Conservation (phyloP, 495 filamentous ascomycete species). For the Trichoderma reesei region DNA sequence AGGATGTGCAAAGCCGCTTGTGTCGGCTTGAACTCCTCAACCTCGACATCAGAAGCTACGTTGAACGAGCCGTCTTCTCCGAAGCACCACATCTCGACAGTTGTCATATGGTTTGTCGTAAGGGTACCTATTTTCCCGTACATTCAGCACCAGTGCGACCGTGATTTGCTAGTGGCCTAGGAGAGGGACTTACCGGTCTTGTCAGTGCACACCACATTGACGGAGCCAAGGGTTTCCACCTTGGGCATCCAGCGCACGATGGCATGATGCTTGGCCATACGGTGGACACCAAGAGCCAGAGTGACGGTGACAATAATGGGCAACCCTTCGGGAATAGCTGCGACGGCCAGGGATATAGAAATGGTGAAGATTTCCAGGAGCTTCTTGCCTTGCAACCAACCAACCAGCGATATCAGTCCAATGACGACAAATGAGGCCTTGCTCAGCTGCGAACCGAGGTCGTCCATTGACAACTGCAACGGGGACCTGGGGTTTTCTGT, state of each 20-base stretch:
- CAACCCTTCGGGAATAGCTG: slow-evolving; percentile 92
- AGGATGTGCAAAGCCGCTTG: slow-evolving; percentile 68
- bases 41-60: slow-evolving; percentile 59
- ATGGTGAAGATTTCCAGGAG: slow-evolving; percentile 96
- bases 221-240: slow-evolving; percentile 94
- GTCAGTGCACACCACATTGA: slow-evolving; percentile 97
- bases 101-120: slow-evolving; percentile 97
- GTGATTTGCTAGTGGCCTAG: background rate
- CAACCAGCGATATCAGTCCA: slow-evolving; percentile 78
- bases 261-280: slow-evolving; percentile 87
- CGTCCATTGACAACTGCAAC: slow-evolving; percentile 93
- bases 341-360: slow-evolving; percentile 91
- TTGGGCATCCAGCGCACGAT: slow-evolving; percentile 93
- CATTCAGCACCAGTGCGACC: slow-evolving; percentile 1
- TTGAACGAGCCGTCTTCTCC: slow-evolving; percentile 61
- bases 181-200: slow-evolving; percentile 58
- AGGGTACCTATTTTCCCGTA: slow-evolving; percentile 53
- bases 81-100: slow-evolving; percentile 93
- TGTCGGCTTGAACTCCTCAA: slow-evolving; percentile 50
- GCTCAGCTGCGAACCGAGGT: slow-evolving; percentile 84
- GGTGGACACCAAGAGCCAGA: slow-evolving; percentile 81
- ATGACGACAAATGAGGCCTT: slow-evolving; percentile 95
- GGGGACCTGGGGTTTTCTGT: slow-evolving; percentile 94
- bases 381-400: slow-evolving; percentile 77
- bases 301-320: slow-evolving; percentile 98